Evolutionary conservation across 1,284 basidiomycete genomes (phyloP).

Genomic region (Rhodotorula sp.): DNA sequence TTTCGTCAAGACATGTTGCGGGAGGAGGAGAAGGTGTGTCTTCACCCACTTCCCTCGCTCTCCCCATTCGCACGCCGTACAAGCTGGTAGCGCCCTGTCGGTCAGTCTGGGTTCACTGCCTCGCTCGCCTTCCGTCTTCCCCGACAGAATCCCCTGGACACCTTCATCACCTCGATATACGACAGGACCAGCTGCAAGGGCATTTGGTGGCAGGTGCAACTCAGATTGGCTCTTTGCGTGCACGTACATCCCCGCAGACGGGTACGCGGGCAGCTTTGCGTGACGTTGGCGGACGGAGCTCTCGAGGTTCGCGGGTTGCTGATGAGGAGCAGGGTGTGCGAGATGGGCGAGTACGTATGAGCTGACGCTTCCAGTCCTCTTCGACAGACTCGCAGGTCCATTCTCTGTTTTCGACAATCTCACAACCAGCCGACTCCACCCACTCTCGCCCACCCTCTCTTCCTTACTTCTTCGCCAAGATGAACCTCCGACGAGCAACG

Average conservation of each 20-base stretch:
- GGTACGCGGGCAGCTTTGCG: too few species aligned
- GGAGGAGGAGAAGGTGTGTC: not conserved
- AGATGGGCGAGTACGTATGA: too few species aligned
- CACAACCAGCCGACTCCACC: not conserved
- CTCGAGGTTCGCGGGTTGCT: too few species aligned
- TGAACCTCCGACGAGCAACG: constrained; percentile 56
- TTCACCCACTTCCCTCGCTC: not conserved
- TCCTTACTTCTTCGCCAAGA: constrained; percentile 26
- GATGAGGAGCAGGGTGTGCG: too few species aligned
- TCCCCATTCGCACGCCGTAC: not conserved
- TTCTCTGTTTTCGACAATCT: not conserved
- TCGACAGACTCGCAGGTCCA: too few species aligned
- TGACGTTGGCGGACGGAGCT: too few species aligned
- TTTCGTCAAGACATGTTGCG: not conserved
- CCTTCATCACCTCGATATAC: not conserved
- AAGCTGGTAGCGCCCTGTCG: not conserved
- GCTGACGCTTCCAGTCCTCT: too few species aligned
- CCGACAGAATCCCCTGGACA: not conserved
- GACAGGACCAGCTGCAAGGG: not conserved
- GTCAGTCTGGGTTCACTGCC: not conserved
- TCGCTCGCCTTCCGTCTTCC: not conserved
- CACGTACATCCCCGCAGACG: too few species aligned
- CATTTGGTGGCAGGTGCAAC: not conserved
- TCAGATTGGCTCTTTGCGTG: too few species aligned
- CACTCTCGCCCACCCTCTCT: not conserved